These are phyloP conservation scores for Plantago ovata DNA, from an alignment of 257 asterid genomes.

Conservation along the genomic window DNA sequence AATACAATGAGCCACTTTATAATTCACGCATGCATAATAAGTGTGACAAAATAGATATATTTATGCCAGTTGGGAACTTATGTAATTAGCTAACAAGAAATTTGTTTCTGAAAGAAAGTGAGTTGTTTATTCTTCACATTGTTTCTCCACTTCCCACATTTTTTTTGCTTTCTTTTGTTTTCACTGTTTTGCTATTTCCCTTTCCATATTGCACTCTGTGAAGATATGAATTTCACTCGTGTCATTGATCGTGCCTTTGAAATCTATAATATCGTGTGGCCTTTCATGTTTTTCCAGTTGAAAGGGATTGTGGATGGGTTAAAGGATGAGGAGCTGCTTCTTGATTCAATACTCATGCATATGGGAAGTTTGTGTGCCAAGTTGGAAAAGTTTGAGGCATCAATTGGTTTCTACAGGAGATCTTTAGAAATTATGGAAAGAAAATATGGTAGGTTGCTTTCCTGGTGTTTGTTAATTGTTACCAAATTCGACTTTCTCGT, in stretches of 20 bases:
- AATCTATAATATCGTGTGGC: neutral
- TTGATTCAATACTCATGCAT: slow-evolving; percentile 86
- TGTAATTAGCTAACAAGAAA: neutral
- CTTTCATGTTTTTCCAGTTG: slow-evolving; percentile 48
- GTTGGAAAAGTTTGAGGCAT: slow-evolving; percentile 58
- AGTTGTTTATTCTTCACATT: slow-evolving; percentile 9
- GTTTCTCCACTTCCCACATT: neutral
- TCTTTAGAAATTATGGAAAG: slow-evolving; percentile 60
- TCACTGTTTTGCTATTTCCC: too few species aligned
- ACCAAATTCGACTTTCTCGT: neutral
- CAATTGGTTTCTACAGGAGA: slow-evolving; percentile 49
- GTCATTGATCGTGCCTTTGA: too few species aligned
- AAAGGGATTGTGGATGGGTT: slow-evolving; percentile 48
- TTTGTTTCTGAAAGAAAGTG: neutral
- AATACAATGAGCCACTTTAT: neutral
- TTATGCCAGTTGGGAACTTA: neutral
- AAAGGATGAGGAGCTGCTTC: slow-evolving; percentile 60
- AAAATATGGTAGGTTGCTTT: slow-evolving; percentile 52
- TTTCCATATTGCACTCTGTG: too few species aligned
- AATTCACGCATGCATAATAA: neutral
- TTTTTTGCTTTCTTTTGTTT: neutral
- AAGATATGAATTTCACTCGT: too few species aligned
- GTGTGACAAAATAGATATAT: neutral
- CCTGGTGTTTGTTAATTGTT: neutral
- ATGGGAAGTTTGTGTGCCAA: slow-evolving; percentile 82